Conservation (phyloP, 176 grass and related monocot genomes). For the Secale cereale region DNA sequence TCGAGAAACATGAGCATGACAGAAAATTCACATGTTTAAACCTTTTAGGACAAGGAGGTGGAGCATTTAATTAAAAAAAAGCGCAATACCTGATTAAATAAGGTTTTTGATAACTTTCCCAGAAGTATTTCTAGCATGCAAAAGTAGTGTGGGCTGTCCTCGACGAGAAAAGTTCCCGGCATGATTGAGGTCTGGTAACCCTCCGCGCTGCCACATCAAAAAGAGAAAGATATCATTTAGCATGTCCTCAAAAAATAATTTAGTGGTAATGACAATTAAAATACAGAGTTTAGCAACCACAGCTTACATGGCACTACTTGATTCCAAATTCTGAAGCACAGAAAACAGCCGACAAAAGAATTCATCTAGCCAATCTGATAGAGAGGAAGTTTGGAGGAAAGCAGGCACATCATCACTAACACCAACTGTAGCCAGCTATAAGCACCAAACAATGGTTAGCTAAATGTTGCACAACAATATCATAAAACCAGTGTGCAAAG, state of each 20-base stretch:
- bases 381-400: conserved; percentile 64
- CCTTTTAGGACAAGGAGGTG: not conserved
- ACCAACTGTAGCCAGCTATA: conserved; percentile 74
- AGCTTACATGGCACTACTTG: conserved; percentile 81
- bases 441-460: conserved; percentile 36
- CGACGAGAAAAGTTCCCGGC: conserved; percentile 87
- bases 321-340: conserved; percentile 90
- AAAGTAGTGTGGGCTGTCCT: conserved; percentile 84
- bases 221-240: conserved; percentile 19
- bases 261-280: conserved; percentile 1
- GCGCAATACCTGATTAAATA: conserved; percentile 76
- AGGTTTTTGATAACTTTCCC: conserved; percentile 76
- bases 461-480: not conserved
- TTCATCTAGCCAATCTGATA: conserved; percentile 89
- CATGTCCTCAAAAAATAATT: conserved; percentile 1
- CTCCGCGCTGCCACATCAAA: conserved; percentile 71
- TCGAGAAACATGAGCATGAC: not conserved
- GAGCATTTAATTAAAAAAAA: conserved; percentile 6
- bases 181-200: conserved; percentile 60
- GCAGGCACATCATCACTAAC: conserved; percentile 43
- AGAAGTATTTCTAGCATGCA: conserved; percentile 95
- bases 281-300: conserved; percentile 9
- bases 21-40: not conserved
- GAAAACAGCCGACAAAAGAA: conserved; percentile 89
- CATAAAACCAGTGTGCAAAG: conserved; percentile 7